Conservation (phyloP, 179 eudicot species). For the Silene vulgaris region DNA sequence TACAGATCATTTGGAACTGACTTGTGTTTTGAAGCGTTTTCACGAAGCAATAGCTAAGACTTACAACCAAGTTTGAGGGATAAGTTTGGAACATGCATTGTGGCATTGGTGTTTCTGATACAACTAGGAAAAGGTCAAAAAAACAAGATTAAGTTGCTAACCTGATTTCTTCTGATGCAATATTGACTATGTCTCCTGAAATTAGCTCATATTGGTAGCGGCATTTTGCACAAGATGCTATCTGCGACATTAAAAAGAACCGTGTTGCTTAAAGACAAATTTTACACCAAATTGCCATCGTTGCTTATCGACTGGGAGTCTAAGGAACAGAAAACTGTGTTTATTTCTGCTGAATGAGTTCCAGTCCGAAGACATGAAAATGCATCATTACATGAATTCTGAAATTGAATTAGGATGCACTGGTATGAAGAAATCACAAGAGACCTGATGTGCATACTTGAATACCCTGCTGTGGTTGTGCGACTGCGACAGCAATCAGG, state of each 20-base stretch:
- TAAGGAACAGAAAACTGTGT: neutral
- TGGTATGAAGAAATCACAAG: conserved; percentile 22
- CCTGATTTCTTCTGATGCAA: conserved; percentile 94
- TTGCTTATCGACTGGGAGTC: neutral
- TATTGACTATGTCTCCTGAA: conserved; percentile 64
- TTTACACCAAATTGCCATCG: neutral
- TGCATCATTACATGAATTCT: neutral
- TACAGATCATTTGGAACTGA: neutral
- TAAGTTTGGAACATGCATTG: too few relatives aligned
- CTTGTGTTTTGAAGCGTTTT: neutral
- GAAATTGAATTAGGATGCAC: conserved; percentile 1
- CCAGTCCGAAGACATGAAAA: neutral
- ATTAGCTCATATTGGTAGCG: conserved; percentile 89
- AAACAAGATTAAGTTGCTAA: conserved; percentile 25
- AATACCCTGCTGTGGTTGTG: conserved; percentile 96
- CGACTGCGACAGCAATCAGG: conserved; percentile 75
- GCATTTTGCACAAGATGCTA: conserved; percentile 83
- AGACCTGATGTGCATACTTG: conserved; percentile 63
- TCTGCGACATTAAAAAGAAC: conserved; percentile 36
- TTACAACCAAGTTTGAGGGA: too few relatives aligned
- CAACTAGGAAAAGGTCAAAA: neutral
- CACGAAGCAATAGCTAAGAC: too few relatives aligned
- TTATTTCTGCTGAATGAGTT: neutral
- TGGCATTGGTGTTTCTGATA: neutral
- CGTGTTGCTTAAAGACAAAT: neutral